A percentile compares a stretch with the other conserved stretches of the same genome.
phyloP scores from a whole-genome alignment of 2,329 filamentous ascomycete genomes.

The Fusarium sp. region DNA sequence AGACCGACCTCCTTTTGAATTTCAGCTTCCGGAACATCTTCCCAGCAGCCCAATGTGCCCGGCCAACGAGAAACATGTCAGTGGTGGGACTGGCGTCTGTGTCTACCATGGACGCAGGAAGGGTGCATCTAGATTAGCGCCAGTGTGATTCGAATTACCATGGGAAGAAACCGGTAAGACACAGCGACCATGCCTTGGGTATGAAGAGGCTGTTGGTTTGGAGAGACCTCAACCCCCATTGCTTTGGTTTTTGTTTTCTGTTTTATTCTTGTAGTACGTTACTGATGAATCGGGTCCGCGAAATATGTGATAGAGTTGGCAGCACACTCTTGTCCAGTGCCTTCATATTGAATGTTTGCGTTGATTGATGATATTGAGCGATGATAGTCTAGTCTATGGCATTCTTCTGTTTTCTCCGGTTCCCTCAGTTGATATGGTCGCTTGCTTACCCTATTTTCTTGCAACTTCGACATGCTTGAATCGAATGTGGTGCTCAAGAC shows the following conservation, averaged over 20 bases:
- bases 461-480: background rate
- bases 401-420: too few relatives aligned
- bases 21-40: constrained; percentile 61
- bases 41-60: constrained; percentile 63
- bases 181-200: background rate
- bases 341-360: background rate
- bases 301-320: background rate
- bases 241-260: background rate
- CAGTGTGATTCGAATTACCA: background rate
- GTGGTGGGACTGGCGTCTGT: constrained; percentile 59
- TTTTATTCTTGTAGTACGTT: background rate
- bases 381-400: background rate
- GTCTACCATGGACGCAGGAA: constrained; percentile 58
- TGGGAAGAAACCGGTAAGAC: background rate
- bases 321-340: background rate
- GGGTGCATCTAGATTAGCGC: constrained; percentile 8
- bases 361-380: background rate
- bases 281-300: background rate
- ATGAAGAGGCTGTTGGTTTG: background rate
- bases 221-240: background rate
- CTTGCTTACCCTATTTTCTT: background rate
- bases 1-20: constrained; percentile 50
- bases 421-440: background rate
- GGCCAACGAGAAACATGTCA: constrained; percentile 55
- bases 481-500: background rate